Evolutionary conservation across 208 protist species (phyloP), one percentile per base, ranked within the genome.

Genomic region (Acanthamoeba rhysodes): DNA sequence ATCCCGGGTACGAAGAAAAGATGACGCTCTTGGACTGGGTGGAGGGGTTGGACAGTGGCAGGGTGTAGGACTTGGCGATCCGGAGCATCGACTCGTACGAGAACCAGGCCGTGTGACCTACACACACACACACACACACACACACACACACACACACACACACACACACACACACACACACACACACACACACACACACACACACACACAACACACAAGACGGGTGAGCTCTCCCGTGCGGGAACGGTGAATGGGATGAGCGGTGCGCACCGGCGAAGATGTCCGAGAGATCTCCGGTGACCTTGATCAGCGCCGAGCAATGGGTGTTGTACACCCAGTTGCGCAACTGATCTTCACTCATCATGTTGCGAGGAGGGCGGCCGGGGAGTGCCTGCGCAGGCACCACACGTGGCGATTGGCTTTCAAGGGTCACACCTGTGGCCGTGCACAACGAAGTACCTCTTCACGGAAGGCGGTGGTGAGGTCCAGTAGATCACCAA

Each of bases 321-420:
- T 82, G 74, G 12, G 74, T 82, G 74, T 82, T 82, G 74, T 82
- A 82, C 18, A 82, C 74, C 74, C 74, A 82, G 24, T 82, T 82
- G 18, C 74, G 74, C 74, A 82, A 24, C 34, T 82, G 74, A 20
- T 41, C n/a, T 27, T 82, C 74, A 8, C 12, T 82, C 74, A 82
- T 82, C 74, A 27, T 50, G 14, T 82, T 53, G 45, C 74, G 74
- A 14, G 74, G 37, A 8, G 74, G 74, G 22, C 74, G 74, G 22
- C 29, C 74, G 14, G 74, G 74, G 37, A 41, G 9, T 0, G 74
- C 29, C 74, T 82, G 74, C 9, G 12, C n/a, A 41, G 37, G 37
- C 37, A 41, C 37, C 37, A 41, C 37, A 41, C 4, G 1, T 41
- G 37, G 37, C 37, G 37, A 41, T 41, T 41, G 37, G n/a, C n/a